Evolutionary conservation across 306 rosid genomes (phyloP).

Genomic region (Gleditsia sinensis): DNA sequence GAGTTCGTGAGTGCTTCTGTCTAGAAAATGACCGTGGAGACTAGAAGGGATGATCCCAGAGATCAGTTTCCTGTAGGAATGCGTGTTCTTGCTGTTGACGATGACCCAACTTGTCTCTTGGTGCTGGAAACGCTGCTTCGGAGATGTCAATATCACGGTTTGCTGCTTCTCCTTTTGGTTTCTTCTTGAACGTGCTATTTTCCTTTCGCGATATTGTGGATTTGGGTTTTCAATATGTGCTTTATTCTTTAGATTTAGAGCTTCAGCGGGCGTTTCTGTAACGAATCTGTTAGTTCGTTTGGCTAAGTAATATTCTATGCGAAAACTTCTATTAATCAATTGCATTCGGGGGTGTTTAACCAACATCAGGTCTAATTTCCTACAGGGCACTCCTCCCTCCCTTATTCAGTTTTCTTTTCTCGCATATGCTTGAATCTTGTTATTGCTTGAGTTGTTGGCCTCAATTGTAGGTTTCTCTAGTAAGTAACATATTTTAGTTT

Average conservation of each 20-base stretch:
- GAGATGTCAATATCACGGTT: slow-evolving; percentile 91
- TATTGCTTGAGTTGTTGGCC: not conserved
- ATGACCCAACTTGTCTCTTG: slow-evolving; percentile 80
- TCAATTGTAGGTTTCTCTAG: not conserved
- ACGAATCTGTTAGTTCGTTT: not conserved
- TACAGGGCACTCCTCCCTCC: not conserved
- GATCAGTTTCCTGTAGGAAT: slow-evolving; percentile 84
- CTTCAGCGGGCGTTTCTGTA: not conserved
- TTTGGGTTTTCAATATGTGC: slow-evolving; percentile 17
- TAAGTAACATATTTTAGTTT: not conserved
- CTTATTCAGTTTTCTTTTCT: not conserved
- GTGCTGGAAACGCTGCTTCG: slow-evolving; percentile 76
- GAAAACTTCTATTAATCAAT: not conserved
- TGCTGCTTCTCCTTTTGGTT: slow-evolving; percentile 2
- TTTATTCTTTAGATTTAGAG: slow-evolving; percentile 1
- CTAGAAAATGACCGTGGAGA: slow-evolving; percentile 52
- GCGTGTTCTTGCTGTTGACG: slow-evolving; percentile 98
- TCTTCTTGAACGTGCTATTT: not conserved
- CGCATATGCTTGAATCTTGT: not conserved
- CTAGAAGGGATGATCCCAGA: slow-evolving; percentile 47
- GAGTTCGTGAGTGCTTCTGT: not conserved
- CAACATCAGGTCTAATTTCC: not conserved
- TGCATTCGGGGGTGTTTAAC: slow-evolving; percentile 13
- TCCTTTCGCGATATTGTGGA: not conserved
- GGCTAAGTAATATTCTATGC: not conserved